These are phyloP conservation scores for Lecanosticta acicola DNA, from an alignment of 2,329 filamentous ascomycete species.

Conservation along the genomic window DNA sequence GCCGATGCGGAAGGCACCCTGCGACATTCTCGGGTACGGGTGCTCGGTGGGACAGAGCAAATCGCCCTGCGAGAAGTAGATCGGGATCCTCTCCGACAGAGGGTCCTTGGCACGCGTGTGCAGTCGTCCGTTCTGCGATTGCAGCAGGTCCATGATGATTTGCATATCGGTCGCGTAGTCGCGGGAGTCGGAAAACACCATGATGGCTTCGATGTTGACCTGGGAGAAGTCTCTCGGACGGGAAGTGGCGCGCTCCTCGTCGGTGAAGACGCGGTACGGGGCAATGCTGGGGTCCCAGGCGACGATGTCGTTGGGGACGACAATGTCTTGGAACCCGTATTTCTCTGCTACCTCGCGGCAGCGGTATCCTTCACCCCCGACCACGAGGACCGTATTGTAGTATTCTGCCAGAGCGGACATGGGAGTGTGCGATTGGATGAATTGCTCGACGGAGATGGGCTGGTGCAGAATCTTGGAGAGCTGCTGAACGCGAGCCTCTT, in stretches of 20 bases:
- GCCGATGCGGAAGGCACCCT: conserved; percentile 69
- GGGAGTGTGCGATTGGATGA: conserved; percentile 71
- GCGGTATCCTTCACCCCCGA: conserved; percentile 69
- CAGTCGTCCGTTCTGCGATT: conserved; percentile 61
- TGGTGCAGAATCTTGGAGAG: conserved; percentile 60
- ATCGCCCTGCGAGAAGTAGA: conserved; percentile 67
- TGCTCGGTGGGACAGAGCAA: conserved; percentile 51
- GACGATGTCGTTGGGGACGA: conserved; percentile 68
- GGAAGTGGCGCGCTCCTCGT: conserved; percentile 61
- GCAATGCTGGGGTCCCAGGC: conserved; percentile 65
- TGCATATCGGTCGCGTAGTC: conserved; percentile 72
- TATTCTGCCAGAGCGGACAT: conserved; percentile 72
- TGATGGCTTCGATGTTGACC: conserved; percentile 66
- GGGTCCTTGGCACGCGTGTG: conserved; percentile 62
- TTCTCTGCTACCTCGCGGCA: conserved; percentile 67
- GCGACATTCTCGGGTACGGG: conserved; percentile 62
- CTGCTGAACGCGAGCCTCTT: conserved; percentile 59
- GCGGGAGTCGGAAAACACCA: conserved; percentile 68
- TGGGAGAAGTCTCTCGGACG: conserved; percentile 67
- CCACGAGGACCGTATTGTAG: conserved; percentile 69
- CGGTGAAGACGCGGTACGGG: conserved; percentile 62
- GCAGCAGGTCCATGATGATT: conserved; percentile 68
- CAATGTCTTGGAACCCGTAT: conserved; percentile 68
- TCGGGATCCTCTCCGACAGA: conserved; percentile 60
- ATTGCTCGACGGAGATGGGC: conserved; percentile 64